phyloP scores from a whole-genome alignment of 306 rosid species.

The Quillaja saponaria region DNA sequence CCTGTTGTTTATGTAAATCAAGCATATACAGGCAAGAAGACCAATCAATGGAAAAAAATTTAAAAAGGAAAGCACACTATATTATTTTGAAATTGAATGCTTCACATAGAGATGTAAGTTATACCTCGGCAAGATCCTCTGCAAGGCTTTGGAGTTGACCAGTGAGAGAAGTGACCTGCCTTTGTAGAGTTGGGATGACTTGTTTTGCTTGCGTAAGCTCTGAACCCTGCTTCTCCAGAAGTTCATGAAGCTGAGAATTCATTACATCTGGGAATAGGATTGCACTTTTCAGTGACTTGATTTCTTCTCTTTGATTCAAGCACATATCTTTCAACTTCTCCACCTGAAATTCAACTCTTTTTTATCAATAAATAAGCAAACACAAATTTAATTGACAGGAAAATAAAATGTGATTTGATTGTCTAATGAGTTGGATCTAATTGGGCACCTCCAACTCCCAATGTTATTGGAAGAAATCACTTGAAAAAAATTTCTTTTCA shows the following conservation, averaged over 20 bases:
- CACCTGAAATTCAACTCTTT: slow-evolving; percentile 45
- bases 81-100: slow-evolving; percentile 4
- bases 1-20: background rate
- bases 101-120: background rate
- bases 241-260: slow-evolving; percentile 78
- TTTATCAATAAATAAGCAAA: no score
- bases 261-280: slow-evolving; percentile 78
- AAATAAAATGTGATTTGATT: background rate
- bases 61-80: no score
- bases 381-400: slow-evolving; percentile 19
- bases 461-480: no score
- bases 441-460: background rate
- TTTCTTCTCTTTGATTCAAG: slow-evolving; percentile 93
- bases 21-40: background rate
- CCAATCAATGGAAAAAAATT: background rate
- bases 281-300: slow-evolving; percentile 73
- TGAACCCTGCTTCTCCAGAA: slow-evolving; percentile 77
- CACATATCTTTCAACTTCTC: slow-evolving; percentile 96
- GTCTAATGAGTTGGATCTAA: background rate
- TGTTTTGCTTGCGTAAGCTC: slow-evolving; percentile 87
- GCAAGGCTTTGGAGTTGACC: slow-evolving; percentile 94
- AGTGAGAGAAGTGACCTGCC: slow-evolving; percentile 91
- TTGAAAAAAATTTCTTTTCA: no score
- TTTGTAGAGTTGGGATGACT: slow-evolving; percentile 86
- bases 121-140: slow-evolving; percentile 93